Conservation (phyloP, 805 yeast species). For the Alloascoidea africana region DNA sequence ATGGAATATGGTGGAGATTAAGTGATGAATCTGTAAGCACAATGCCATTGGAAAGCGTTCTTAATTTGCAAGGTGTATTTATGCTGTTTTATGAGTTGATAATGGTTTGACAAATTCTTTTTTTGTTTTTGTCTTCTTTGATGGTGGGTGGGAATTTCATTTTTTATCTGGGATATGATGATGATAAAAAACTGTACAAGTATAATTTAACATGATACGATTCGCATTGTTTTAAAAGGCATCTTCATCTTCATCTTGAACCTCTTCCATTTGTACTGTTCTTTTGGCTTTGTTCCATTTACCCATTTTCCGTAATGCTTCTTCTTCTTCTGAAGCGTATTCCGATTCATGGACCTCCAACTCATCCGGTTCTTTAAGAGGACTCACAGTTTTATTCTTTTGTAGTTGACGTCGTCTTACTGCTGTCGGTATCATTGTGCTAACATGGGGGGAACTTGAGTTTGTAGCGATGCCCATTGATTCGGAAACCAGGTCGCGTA, state of each 20-base stretch:
- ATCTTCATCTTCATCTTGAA: background rate
- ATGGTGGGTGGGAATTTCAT: no score
- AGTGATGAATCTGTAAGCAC: constrained; percentile 81
- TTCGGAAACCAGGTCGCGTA: constrained; percentile 11
- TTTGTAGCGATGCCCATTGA: no score
- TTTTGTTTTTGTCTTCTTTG: no score
- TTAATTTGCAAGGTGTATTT: constrained; percentile 74
- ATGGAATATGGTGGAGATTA: constrained; percentile 92
- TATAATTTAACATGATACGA: no score
- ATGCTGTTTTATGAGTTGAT: constrained; percentile 73
- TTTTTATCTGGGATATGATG: no score
- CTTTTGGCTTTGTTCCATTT: background rate
- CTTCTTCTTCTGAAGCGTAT: constrained; percentile 1
- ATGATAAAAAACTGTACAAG: no score
- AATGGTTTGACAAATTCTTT: no score
- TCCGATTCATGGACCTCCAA: background rate
- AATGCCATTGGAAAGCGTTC: constrained; percentile 67
- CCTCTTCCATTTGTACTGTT: background rate
- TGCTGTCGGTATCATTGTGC: constrained; percentile 9
- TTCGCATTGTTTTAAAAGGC: no score
- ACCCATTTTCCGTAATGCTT: background rate
- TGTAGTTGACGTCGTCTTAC: constrained; percentile 3
- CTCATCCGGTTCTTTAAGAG: background rate
- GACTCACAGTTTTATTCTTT: background rate
- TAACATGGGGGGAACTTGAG: no score